Evolutionary conservation across 1,139 yeast genomes (phyloP).

Genomic region (Lodderomyces oxycetoniae): DNA sequence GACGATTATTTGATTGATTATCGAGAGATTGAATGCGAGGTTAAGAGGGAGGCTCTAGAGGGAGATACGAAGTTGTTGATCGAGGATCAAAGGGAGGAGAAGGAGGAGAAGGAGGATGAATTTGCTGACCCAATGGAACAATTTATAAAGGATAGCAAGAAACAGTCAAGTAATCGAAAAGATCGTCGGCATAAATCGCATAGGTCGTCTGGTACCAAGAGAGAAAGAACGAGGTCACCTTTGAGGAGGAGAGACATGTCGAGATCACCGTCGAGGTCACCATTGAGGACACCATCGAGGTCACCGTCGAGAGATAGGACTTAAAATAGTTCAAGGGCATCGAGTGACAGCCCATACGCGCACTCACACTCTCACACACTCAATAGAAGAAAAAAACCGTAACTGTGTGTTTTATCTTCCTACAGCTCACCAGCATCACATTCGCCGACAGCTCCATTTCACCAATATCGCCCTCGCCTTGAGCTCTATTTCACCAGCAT

Average conservation of each 20-base stretch:
- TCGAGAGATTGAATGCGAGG: constrained; percentile 15
- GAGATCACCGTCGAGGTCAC: too few species aligned
- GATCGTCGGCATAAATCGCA: constrained; percentile 3
- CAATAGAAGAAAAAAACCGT: too few species aligned
- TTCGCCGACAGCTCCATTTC: too few species aligned
- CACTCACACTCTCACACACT: too few species aligned
- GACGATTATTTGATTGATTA: constrained; percentile 38
- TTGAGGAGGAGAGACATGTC: constrained; percentile 1
- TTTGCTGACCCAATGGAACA: constrained; percentile 20
- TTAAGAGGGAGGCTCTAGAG: constrained; percentile 2
- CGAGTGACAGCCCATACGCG: too few species aligned
- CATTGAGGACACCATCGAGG: too few species aligned
- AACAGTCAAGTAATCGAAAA: constrained; percentile 9
- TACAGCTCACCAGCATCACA: too few species aligned
- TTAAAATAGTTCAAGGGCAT: too few species aligned
- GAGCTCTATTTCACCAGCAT: too few species aligned
- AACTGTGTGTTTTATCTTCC: too few species aligned
- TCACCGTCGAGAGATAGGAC: too few species aligned
- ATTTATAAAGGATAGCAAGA: constrained; percentile 10
- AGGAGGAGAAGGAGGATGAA: constrained; percentile 13
- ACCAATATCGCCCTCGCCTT: too few species aligned
- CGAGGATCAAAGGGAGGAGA: constrained; percentile 11
- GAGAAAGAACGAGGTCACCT: constrained; percentile 8
- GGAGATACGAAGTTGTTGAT: constrained; percentile 9
- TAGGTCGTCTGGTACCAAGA: constrained; percentile 3